Conservation (phyloP, 2,329 filamentous ascomycete genomes). For the Xylaria digitata region DNA sequence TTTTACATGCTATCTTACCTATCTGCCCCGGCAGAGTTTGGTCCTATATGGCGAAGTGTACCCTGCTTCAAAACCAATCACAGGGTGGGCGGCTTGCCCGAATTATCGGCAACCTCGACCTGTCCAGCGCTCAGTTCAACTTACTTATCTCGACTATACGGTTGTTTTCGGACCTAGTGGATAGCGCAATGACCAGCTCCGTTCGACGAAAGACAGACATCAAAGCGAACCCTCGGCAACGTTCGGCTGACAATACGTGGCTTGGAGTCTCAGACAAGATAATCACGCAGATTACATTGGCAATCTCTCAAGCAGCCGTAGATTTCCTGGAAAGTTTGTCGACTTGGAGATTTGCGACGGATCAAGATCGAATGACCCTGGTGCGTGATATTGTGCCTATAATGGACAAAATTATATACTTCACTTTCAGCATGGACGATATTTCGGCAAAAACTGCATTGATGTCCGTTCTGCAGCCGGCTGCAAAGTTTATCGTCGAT, state of each 20-base stretch:
- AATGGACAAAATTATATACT: constrained; percentile 77
- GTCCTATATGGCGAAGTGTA: constrained; percentile 87
- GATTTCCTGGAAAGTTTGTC: constrained; percentile 88
- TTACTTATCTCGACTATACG: constrained; percentile 79
- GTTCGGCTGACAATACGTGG: constrained; percentile 65
- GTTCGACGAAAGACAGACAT: constrained; percentile 71
- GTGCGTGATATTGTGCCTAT: constrained; percentile 74
- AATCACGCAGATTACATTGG: constrained; percentile 75
- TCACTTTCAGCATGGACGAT: constrained; percentile 80
- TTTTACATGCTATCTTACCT: constrained; percentile 77
- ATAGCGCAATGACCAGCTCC: constrained; percentile 77
- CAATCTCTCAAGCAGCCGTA: constrained; percentile 79
- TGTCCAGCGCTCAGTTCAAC: constrained; percentile 79
- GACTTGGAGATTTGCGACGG: constrained; percentile 83
- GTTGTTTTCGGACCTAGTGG: constrained; percentile 79
- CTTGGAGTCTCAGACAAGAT: constrained; percentile 82
- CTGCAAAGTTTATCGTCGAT: constrained; percentile 80
- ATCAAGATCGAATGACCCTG: constrained; percentile 75
- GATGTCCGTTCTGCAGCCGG: constrained; percentile 73
- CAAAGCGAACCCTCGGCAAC: constrained; percentile 61
- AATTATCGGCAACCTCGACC: constrained; percentile 84
- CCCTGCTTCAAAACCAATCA: constrained; percentile 80
- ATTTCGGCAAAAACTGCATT: constrained; percentile 58
- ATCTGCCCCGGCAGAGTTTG: constrained; percentile 87
- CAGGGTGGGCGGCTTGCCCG: constrained; percentile 80